Conservation (phyloP, 805 yeast species). For the Lipomyces spencermartinsiae region DNA sequence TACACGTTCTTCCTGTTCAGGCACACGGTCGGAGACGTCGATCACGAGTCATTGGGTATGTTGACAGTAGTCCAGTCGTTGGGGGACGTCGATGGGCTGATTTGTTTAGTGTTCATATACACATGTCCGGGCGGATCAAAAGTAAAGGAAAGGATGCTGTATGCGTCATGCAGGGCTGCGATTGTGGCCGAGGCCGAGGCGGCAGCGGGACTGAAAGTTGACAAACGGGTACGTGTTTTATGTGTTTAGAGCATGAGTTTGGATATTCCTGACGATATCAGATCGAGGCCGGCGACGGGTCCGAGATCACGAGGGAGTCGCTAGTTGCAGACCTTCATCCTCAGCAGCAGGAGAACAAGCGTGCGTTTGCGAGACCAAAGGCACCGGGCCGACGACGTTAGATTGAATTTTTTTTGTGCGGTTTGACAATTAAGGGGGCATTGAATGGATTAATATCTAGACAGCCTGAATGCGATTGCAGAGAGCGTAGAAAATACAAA, state of each 20-base stretch:
- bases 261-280: constrained; percentile 11
- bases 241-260: too few species aligned
- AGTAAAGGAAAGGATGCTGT: constrained; percentile 89
- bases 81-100: not conserved
- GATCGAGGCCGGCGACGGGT: constrained; percentile 43
- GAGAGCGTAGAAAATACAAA: too few species aligned
- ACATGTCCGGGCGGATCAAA: constrained; percentile 90
- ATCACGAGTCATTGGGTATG: constrained; percentile 42
- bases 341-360: constrained; percentile 18
- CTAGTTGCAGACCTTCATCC: constrained; percentile 35
- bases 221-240: constrained; percentile 36
- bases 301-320: constrained; percentile 37
- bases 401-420: not conserved
- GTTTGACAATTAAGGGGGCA: not conserved
- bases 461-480: too few species aligned
- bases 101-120: constrained; percentile 62
- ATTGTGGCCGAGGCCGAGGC: constrained; percentile 43
- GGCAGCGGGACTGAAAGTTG: constrained; percentile 32
- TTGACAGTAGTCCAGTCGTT: not conserved
- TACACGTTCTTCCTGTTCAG: constrained; percentile 57
- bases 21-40: constrained; percentile 45
- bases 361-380: constrained; percentile 35
- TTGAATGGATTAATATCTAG: not conserved
- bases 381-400: constrained; percentile 39
- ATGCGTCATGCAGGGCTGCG: constrained; percentile 71